Evolutionary conservation across 257 asterid species (phyloP), one percentile per base, ranked within the genome.

Genomic region (Nicotiana tomentosiformis): DNA sequence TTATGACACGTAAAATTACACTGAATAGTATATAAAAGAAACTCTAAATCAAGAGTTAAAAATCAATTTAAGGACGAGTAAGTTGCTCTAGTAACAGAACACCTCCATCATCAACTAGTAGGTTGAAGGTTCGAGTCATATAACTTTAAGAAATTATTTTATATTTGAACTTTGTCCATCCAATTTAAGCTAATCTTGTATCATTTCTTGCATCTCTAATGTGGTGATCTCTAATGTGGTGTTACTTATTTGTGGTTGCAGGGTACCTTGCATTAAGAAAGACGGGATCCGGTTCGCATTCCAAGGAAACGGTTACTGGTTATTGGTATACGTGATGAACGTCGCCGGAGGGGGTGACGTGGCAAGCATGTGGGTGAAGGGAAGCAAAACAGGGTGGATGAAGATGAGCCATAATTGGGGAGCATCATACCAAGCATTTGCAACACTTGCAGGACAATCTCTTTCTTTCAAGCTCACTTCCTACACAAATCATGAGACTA

Each of bases 321-420:
- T 94, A 82, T 84, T 95, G 32, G 98, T 91, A 23, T 93, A 90
- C 33, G 94, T 89, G 81, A 95, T 93, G 95, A 95, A 95, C 65
- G 97, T 92, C 0, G 97, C 83, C 0, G 98, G 97, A 1, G 93
- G 94, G 0, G 97, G 98, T 1, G 98, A 93, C 77, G 80, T 93
- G 1, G 85, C 92, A 4, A 83, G 79, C 86, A 83, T 93, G 91
- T 88, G 88, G 89, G 97, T 95, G 60, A 92, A 93, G 86, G 98
- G 98, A 26, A 93, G 88, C 70, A 90, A 46, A 51, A 93, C 94
- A 1, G 89, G 90, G 3, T 93, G 98, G 98, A 88, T 95, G 4
- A 90, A 87, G 85, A 95, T 95, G 98, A 93, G 98, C 90, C 98
- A 93, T 61, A 95, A 95, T 81, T 94, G 98, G 98, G 98, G 97